Evolutionary conservation across 495 filamentous ascomycete species (phyloP), one percentile per base, ranked within the genome.

Genomic region (Penicillium paradoxum): DNA sequence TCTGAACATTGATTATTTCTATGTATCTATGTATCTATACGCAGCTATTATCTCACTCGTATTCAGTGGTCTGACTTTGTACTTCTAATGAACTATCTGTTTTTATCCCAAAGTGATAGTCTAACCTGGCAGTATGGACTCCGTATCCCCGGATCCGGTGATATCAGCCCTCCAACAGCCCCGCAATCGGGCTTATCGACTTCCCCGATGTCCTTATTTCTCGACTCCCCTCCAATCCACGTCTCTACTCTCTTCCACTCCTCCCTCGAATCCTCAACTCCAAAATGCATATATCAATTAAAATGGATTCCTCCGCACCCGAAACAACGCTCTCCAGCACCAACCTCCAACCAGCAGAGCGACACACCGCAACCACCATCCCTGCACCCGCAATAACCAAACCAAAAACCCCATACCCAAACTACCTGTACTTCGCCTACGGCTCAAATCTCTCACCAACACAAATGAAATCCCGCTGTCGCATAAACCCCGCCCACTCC

Each of bases 381-480:
- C 48, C 48, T 3, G 15, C 48, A 34, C 17, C 29, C 29, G 29
- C 29, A 8, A 32, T 32, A 32, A 33, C 18, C 18, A 32, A 43
- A 32, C 5, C 38, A 44, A 41, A 24, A 51, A 21, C 45, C 30
- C 22, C 50, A 34, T 50, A 48, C 24, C 43, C 40, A 30, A 60
- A 49, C 53, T 50, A 66, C 34, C 63, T 84, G 59, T 88, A 90
- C 71, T 88, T 89, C 62, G 87, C 79, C 62, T 89, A 88, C 67
- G 87, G 86, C 59, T 83, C 77, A 51, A 90, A 90, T 61, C 76
- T 90, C 53, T 87, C 82, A 60, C 70, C 75, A 18, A 65, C 74
- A 5, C 86, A 90, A 64, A 90, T 90, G 87, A 47, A 36, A 9
- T 49, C 63, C 19, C 83, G 87, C 55, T 90, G 86, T 60, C 77